Evolutionary conservation across 768 basidiomycete species (phyloP).

Genomic region (Lactarius evosmus): DNA sequence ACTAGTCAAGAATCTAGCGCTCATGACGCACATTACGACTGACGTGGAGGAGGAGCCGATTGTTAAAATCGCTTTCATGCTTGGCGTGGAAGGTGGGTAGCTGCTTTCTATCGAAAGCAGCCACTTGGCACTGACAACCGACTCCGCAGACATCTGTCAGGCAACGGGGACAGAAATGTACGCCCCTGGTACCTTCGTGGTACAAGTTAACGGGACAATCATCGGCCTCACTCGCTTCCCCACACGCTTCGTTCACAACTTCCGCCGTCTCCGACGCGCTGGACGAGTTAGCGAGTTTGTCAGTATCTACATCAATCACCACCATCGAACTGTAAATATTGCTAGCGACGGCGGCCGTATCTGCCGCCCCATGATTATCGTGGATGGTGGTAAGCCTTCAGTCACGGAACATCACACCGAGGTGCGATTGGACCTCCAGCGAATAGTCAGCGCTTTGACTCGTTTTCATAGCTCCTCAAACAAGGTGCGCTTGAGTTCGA

Average conservation of each 20-base stretch:
- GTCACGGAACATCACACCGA: slow-evolving; percentile 78
- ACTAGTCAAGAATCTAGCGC: slow-evolving; percentile 94
- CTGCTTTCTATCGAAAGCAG: neutral
- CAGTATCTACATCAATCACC: slow-evolving; percentile 92
- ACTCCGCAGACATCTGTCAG: slow-evolving; percentile 71
- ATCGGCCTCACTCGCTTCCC: slow-evolving; percentile 90
- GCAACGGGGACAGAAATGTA: slow-evolving; percentile 96
- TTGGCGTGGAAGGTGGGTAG: slow-evolving; percentile 89
- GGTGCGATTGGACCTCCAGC: slow-evolving; percentile 42
- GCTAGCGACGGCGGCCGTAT: slow-evolving; percentile 97
- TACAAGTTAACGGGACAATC: slow-evolving; percentile 95
- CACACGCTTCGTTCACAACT: slow-evolving; percentile 79
- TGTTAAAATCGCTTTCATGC: slow-evolving; percentile 81
- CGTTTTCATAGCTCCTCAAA: slow-evolving; percentile 63
- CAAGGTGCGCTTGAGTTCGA: slow-evolving; percentile 79
- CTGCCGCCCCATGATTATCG: slow-evolving; percentile 96
- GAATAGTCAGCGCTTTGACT: slow-evolving; percentile 16
- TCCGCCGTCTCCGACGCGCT: slow-evolving; percentile 89
- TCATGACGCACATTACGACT: slow-evolving; percentile 99
- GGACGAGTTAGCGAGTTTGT: slow-evolving; percentile 95
- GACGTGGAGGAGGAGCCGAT: slow-evolving; percentile 97
- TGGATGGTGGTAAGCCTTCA: slow-evolving; percentile 73
- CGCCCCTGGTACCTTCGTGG: slow-evolving; percentile 86
- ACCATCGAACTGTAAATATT: slow-evolving; percentile 92
- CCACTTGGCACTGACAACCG: neutral